A percentile compares a stretch with the other conserved stretches of the same genome.
phyloP scores from a whole-genome alignment of 2,329 filamentous ascomycete species.

The Aspergillus sojae region DNA sequence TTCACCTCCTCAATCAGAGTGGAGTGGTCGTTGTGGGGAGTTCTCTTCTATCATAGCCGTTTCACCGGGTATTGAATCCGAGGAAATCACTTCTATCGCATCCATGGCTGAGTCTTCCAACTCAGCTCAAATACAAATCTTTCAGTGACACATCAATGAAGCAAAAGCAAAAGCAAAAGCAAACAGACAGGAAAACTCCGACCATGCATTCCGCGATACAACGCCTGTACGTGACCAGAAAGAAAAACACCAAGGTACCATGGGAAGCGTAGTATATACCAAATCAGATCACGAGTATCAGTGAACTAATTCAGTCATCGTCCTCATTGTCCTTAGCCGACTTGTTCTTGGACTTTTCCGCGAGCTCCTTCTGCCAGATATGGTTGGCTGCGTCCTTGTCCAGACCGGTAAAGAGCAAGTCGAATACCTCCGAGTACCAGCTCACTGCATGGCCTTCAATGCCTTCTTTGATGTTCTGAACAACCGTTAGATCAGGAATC shows the following conservation, averaged over 20 bases:
- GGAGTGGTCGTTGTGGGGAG: not conserved
- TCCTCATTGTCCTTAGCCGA: constrained; percentile 31
- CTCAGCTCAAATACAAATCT: constrained; percentile 8
- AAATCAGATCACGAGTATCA: constrained; percentile 11
- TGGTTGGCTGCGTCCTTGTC: constrained; percentile 73
- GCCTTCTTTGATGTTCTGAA: constrained; percentile 94
- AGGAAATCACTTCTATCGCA: constrained; percentile 1
- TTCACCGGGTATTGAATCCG: not conserved
- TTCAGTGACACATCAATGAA: constrained; percentile 11
- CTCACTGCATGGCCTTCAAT: constrained; percentile 87
- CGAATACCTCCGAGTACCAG: constrained; percentile 95
- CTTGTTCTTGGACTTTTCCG: constrained; percentile 58
- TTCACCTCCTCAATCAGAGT: constrained; percentile 3
- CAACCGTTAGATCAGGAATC: constrained; percentile 18
- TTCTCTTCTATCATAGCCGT: constrained; percentile 6
- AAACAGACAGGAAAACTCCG: constrained; percentile 29
- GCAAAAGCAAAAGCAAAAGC: constrained; percentile 5
- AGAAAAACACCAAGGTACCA: constrained; percentile 20
- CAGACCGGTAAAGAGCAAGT: constrained; percentile 82
- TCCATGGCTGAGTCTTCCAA: not conserved
- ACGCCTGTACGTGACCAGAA: constrained; percentile 36
- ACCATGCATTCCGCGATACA: constrained; percentile 38
- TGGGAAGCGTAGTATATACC: constrained; percentile 21
- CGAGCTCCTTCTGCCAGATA: constrained; percentile 67
- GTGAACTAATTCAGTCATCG: constrained; percentile 26